Conservation (phyloP, 106 monocot species). For the Apostasia ramifera region DNA sequence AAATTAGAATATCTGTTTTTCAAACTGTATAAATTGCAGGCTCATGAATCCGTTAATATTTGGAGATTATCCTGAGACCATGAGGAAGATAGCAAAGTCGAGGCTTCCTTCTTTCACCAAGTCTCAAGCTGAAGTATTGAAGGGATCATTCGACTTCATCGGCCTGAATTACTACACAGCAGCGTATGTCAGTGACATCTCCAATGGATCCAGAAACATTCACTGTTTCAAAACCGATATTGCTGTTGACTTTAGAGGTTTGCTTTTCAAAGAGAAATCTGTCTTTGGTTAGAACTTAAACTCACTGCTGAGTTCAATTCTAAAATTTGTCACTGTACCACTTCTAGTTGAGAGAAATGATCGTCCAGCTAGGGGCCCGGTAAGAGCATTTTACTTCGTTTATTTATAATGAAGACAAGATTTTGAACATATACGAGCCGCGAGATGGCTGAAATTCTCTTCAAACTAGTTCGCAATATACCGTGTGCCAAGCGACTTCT, state of each 20-base stretch:
- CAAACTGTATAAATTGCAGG: conserved; percentile 6
- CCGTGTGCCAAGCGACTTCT: conserved; percentile 16
- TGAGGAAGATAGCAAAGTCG: conserved; percentile 28
- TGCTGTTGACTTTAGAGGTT: conserved; percentile 20
- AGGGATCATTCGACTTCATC: conserved; percentile 44
- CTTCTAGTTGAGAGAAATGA: background rate
- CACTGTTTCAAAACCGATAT: conserved; percentile 25
- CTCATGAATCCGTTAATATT: conserved; percentile 24
- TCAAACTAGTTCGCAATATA: conserved; percentile 25
- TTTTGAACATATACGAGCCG: background rate
- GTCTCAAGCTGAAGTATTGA: conserved; percentile 11
- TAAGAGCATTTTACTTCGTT: background rate
- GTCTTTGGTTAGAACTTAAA: background rate
- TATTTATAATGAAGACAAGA: background rate
- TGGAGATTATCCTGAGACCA: conserved; percentile 44
- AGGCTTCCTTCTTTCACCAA: conserved; percentile 31
- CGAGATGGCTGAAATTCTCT: background rate
- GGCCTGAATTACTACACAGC: conserved; percentile 35
- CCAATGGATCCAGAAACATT: background rate
- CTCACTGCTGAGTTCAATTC: background rate
- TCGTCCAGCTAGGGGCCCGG: background rate
- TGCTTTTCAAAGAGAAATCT: too few relatives aligned
- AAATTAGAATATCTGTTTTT: too few relatives aligned
- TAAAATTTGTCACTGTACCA: too few relatives aligned
- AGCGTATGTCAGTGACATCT: conserved; percentile 17